A percentile compares a stretch with the other conserved stretches of the same genome.
phyloP scores from a whole-genome alignment of 352 stramenopile genomes.

The Phytophthora podocarpi region DNA sequence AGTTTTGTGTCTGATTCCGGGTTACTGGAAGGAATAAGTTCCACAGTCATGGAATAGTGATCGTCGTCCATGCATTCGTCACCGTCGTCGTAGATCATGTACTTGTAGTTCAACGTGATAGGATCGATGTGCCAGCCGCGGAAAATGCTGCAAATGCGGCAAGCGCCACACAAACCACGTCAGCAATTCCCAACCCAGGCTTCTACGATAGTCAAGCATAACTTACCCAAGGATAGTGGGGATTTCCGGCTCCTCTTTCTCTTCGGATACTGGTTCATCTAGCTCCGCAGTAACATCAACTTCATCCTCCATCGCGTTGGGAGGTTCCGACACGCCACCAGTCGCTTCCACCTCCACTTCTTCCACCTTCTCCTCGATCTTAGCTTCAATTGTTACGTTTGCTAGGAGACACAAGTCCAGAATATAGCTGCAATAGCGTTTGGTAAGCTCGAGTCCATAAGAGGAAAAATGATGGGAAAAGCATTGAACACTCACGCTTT shows the following conservation, averaged over 20 bases:
- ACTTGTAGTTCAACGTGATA: constrained; percentile 78
- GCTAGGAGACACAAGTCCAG: constrained; percentile 65
- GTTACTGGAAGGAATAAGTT: constrained; percentile 58
- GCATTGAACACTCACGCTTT: constrained; percentile 40
- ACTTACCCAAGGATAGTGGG: constrained; percentile 60
- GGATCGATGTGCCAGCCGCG: constrained; percentile 81
- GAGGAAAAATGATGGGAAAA: background rate
- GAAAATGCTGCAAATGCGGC: constrained; percentile 56
- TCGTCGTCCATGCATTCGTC: constrained; percentile 60
- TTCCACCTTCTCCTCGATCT: constrained; percentile 27
- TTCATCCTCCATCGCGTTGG: constrained; percentile 6
- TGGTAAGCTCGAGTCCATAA: background rate
- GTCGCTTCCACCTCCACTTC: constrained; percentile 36
- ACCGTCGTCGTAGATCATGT: constrained; percentile 80
- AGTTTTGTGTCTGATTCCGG: constrained; percentile 43
- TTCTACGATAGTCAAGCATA: background rate
- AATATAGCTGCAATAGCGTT: constrained; percentile 41
- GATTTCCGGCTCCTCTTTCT: constrained; percentile 28
- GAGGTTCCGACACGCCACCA: constrained; percentile 6
- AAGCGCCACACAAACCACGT: constrained; percentile 3
- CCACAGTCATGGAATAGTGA: constrained; percentile 51
- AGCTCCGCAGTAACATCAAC: constrained; percentile 6
- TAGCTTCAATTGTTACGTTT: constrained; percentile 61
- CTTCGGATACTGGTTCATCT: constrained; percentile 18
- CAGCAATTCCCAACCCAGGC: background rate